These are phyloP conservation scores for Elaphomyces granulatus DNA, from an alignment of 495 filamentous ascomycete genomes.

Conservation along the genomic window DNA sequence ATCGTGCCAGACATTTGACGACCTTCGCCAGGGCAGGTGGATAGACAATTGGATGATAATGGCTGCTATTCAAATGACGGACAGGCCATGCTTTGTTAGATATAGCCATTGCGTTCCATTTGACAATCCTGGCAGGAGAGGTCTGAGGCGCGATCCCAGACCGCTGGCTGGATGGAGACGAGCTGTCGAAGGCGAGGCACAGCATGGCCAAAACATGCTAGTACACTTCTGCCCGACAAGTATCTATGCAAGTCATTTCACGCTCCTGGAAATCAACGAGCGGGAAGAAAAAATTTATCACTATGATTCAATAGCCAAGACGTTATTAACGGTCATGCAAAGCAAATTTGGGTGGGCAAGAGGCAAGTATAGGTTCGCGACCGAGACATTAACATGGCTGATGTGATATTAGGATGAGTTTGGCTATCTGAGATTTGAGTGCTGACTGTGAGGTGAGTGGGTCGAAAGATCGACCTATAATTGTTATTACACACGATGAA, in stretches of 20 bases:
- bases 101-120: neutral
- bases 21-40: constrained; percentile 1
- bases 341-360: neutral
- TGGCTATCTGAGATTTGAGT: no score
- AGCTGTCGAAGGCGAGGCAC: neutral
- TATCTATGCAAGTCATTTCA: constrained; percentile 10
- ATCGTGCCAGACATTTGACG: neutral
- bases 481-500: no score
- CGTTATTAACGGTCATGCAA: constrained; percentile 9
- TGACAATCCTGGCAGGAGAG: neutral
- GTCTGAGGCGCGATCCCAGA: neutral
- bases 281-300: constrained; percentile 11
- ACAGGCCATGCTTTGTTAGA: neutral
- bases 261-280: constrained; percentile 13
- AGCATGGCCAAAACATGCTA: neutral
- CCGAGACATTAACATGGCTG: no score
- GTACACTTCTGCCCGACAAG: constrained; percentile 10
- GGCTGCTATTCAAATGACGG: neutral
- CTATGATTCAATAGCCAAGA: constrained; percentile 10
- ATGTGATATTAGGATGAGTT: no score
- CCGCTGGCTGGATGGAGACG: neutral
- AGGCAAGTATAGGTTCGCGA: no score
- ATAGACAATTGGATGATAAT: neutral
- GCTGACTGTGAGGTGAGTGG: no score
- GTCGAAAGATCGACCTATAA: no score